Evolutionary conservation across 371 early-diverging fungal species (phyloP).

Genomic region (Globomyces sp.): DNA sequence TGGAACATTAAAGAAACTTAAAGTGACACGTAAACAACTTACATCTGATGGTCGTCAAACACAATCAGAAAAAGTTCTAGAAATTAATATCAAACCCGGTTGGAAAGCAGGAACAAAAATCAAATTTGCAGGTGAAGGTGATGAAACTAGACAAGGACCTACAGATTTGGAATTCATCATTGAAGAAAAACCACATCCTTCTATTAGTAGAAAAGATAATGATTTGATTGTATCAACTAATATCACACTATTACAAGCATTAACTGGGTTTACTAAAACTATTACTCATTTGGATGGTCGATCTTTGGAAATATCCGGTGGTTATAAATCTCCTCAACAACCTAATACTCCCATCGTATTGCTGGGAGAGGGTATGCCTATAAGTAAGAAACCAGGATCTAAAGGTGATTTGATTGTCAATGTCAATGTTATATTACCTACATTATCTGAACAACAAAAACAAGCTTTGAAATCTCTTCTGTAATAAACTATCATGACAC

Average conservation of each 20-base stretch:
- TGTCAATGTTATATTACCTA: constrained; percentile 80
- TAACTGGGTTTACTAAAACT: constrained; percentile 73
- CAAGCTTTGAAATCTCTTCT: not conserved
- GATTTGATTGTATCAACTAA: constrained; percentile 64
- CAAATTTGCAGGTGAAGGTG: constrained; percentile 90
- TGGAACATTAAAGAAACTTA: constrained; percentile 89
- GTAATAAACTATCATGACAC: no score
- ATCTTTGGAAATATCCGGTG: constrained; percentile 62
- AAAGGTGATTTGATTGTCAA: constrained; percentile 85
- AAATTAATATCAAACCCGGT: constrained; percentile 90
- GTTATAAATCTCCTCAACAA: constrained; percentile 51
- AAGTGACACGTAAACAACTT: constrained; percentile 78
- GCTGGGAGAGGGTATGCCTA: constrained; percentile 91
- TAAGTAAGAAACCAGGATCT: constrained; percentile 73
- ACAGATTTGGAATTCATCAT: constrained; percentile 94
- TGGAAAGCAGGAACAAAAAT: constrained; percentile 99
- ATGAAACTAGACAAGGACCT: constrained; percentile 67
- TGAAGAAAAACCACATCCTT: constrained; percentile 90
- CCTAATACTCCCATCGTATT: constrained; percentile 78
- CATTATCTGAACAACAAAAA: constrained; percentile 71
- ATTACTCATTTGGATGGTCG: constrained; percentile 80
- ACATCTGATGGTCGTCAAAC: constrained; percentile 57
- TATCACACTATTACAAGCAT: constrained; percentile 76
- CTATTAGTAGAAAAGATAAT: constrained; percentile 89
- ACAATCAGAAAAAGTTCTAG: constrained; percentile 77